A percentile compares a stretch with the other conserved stretches of the same genome.
Conservation (phyloP, 2,329 filamentous ascomycete species). For the Corinectria fuckeliana region DNA sequence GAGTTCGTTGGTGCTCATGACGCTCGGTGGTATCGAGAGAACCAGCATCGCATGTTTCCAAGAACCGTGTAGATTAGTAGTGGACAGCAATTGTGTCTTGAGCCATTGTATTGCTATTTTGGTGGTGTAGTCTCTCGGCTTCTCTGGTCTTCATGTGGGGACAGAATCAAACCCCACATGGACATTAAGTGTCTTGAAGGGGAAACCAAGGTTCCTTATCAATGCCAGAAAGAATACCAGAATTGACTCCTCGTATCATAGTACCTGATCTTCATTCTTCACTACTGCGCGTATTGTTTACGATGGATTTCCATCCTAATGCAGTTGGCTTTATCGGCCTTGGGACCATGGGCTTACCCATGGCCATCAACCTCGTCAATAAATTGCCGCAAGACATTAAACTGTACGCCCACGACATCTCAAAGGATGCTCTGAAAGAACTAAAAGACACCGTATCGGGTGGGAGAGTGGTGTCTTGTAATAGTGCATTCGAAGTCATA, state of each 20-base stretch:
- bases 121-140: neutral
- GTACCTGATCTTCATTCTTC: neutral
- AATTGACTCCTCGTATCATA: neutral
- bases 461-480: neutral
- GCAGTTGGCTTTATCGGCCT: slow-evolving; percentile 12
- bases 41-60: neutral
- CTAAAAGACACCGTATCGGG: neutral
- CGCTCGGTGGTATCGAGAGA: neutral
- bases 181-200: neutral
- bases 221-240: neutral
- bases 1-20: neutral
- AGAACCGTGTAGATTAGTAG: neutral
- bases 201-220: neutral
- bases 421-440: neutral
- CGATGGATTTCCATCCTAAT: neutral
- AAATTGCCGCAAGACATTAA: neutral
- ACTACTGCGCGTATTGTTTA: neutral
- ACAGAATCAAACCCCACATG: neutral
- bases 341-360: slow-evolving; percentile 13
- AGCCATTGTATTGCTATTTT: neutral
- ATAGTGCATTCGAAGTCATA: neutral
- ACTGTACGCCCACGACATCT: slow-evolving; percentile 2
- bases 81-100: neutral
- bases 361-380: slow-evolving; percentile 8
- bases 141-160: neutral